Base-by-base conservation (phyloP, 169 alveolate genomes). In the Cryptosporidium meleagridis region DNA sequence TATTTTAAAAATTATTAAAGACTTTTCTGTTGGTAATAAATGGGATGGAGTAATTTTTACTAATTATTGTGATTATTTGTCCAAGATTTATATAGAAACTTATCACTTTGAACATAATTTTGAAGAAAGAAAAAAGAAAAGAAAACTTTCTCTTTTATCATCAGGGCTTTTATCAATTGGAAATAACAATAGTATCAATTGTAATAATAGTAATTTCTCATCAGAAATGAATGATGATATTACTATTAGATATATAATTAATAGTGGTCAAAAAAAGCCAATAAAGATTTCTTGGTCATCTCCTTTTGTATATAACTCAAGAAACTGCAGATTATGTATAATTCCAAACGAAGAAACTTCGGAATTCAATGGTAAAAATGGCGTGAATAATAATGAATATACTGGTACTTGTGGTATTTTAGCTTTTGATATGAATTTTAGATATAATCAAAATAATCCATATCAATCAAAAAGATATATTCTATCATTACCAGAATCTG, bases 41-140 rank as follows among this genome's bases (percentile, higher is more conserved):
- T 80, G 89, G 89, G 75, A 65, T 48, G 89, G 89, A 26, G 89
- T 80, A 8, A 48, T 80, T 31, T 80, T 80, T 33, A 80, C 80
- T 10, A 80, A 80, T 44, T 65, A 80, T 45, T 80, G 89, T 29
- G 68, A 65, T 45, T 80, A 80, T 41, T 37, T 80, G 7, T 65
- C 89, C n/a, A n/a, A 41, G 39, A 80, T 80, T 16, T 59, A 59
- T 21, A 62, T 80, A 26, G 89, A 80, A 23, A 80, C 89, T 10
- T 80, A 62, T 29, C 89, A 80, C 14, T 80, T 37, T 80, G 89
- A 80, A 41, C 70, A 80, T 62, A 51, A 80, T 5, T 44, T 73
- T 33, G 86, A 73, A 16, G 86, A 53, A 18, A 52, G 35, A 21
- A 73, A 58, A 29, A 69, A 69, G 44, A 39, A 29, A 41, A 73